These are phyloP conservation scores for Phialocephala sp. DNA, from an alignment of 2,329 filamentous ascomycete species.

Conservation along the genomic window DNA sequence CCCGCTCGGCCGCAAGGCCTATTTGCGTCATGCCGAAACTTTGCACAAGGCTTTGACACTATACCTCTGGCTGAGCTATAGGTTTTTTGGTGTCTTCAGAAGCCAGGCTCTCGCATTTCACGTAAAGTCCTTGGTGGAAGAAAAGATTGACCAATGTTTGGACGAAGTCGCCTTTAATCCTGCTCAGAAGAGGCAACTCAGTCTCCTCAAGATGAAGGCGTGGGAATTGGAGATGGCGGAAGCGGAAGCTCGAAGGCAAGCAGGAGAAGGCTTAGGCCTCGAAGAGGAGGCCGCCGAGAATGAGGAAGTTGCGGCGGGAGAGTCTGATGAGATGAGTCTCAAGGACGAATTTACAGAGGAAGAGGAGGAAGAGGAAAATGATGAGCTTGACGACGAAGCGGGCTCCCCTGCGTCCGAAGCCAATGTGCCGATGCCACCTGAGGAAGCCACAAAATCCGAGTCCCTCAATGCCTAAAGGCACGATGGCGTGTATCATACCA, in stretches of 20 bases:
- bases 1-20: constrained; percentile 45
- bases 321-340: not conserved
- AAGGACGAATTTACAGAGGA: not conserved
- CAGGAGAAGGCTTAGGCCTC: not conserved
- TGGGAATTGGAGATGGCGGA: constrained; percentile 3
- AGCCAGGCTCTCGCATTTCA: constrained; percentile 79
- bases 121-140: constrained; percentile 78
- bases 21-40: constrained; percentile 72
- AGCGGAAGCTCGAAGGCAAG: not conserved
- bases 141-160: constrained; percentile 60
- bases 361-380: not conserved
- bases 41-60: constrained; percentile 83
- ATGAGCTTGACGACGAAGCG: not conserved
- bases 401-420: not conserved
- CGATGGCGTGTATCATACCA: not conserved
- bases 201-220: constrained; percentile 11
- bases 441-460: not conserved
- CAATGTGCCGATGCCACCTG: not conserved
- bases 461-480: not conserved
- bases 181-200: constrained; percentile 17
- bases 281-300: not conserved
- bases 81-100: constrained; percentile 80
- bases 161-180: constrained; percentile 22
- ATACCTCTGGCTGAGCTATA: constrained; percentile 93
- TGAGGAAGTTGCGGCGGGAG: not conserved